A percentile compares a stretch with the other conserved stretches of the same genome.
Evolutionary conservation across 306 rosid genomes (phyloP).

Genomic region (Argentina anserina): DNA sequence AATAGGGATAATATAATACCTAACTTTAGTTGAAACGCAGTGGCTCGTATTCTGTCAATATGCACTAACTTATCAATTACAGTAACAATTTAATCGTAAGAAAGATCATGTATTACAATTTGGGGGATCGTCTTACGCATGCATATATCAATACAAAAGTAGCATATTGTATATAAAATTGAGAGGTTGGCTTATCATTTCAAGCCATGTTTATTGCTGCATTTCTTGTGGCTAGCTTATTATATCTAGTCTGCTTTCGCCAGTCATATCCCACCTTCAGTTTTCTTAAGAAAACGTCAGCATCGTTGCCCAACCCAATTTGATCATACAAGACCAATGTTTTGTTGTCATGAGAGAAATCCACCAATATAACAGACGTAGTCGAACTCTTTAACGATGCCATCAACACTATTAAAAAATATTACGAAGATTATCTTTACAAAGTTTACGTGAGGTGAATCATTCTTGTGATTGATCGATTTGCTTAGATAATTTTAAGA

Average conservation of each 20-base stretch:
- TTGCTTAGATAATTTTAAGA: too few relatives aligned
- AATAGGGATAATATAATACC: constrained; percentile 9
- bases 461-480: too few relatives aligned
- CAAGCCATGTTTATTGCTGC: constrained; percentile 25
- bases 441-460: background rate
- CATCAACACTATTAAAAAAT: background rate
- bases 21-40: constrained; percentile 54
- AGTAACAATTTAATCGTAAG: background rate
- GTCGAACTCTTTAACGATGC: background rate
- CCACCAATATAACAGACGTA: background rate
- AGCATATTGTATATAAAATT: background rate
- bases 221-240: background rate
- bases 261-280: constrained; percentile 69
- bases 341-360: background rate
- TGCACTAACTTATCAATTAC: constrained; percentile 53
- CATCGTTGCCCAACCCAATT: constrained; percentile 30
- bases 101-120: constrained; percentile 27
- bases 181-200: constrained; percentile 17
- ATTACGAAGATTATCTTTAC: background rate
- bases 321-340: background rate
- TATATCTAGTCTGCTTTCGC: constrained; percentile 30
- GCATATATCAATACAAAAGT: constrained; percentile 30
- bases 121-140: constrained; percentile 48
- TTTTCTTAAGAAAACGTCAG: constrained; percentile 26
- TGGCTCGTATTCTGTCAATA: constrained; percentile 64